Base-by-base conservation (phyloP, 148 eudicot species). In the Diospyros lotus region DNA sequence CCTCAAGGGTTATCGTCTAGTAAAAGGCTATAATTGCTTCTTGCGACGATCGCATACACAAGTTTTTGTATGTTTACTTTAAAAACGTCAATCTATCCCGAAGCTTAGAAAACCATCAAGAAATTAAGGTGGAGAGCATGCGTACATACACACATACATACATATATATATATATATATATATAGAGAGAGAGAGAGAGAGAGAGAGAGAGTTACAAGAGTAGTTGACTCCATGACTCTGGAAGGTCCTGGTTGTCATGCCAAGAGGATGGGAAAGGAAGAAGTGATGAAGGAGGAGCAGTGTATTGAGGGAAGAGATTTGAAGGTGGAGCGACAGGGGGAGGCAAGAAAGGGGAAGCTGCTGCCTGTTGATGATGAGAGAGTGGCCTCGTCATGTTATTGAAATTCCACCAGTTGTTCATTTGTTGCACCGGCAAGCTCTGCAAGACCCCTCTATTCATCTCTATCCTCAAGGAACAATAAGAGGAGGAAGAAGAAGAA, bases 371-470 rank as follows among this genome's bases (percentile, higher is more conserved):
- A 0, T 54, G 68, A 5, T 74, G 82, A 1, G 58, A 66, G 10
- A 75, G 54, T 9, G 90, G 85, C 38, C 84, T 87, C 75, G 80
- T 83, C 78, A 78, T 83, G 67, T 81, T 87, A 56, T 80, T 81
- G 28, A 80, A 83, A 76, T 54, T 87, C 87, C 91, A 87, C 82
- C 86, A 87, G 62, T 71, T 83, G 28, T 94, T 81, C 87, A 93
- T 84, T 78, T 92, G 94, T 42, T 92, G 97, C 85, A 88, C 89
- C 78, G 89, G 86, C 48, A 89, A 83, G 86, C 88, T 92, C 77
- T 90, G 89, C 74, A 90, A 73, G 9, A 80, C 84, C 71, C 94
- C 91, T 66, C 89, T 78, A 84, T 92, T 87, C 93, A 92, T 91
- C 11, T 48, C 52, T 8, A 4, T 8, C 52, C 52, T 48, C 52